Evolutionary conservation across 176 grass and related monocot species (phyloP).

Genomic region (Aegilops longissima): DNA sequence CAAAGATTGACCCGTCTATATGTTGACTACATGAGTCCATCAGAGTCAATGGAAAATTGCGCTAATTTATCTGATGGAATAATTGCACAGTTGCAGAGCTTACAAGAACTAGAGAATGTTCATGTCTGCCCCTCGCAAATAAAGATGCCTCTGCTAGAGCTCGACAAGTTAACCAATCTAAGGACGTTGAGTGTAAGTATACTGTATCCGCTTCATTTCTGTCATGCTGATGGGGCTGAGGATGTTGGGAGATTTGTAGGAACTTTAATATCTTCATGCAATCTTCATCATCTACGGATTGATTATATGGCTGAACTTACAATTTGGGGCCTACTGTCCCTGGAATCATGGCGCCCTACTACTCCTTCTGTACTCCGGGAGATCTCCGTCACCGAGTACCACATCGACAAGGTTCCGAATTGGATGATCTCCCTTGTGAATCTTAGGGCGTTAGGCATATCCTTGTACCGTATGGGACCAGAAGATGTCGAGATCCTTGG

Average conservation of each 20-base stretch:
- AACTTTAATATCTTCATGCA: neutral
- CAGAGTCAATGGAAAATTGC: no score
- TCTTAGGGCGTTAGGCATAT: no score
- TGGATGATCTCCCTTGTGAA: constrained; percentile 7
- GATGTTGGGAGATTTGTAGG: neutral
- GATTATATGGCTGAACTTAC: no score
- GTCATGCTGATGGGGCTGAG: neutral
- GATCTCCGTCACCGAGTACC: neutral
- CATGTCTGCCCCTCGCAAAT: no score
- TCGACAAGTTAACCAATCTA: constrained; percentile 10
- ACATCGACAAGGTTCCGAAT: constrained; percentile 1
- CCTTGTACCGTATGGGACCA: neutral
- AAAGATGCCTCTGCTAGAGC: neutral
- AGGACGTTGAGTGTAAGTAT: neutral
- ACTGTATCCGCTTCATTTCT: no score
- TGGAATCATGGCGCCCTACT: neutral
- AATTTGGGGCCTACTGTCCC: neutral
- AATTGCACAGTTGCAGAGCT: neutral
- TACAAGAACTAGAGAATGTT: neutral
- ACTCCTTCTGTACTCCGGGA: neutral
- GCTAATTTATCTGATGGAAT: neutral
- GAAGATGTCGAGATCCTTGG: constrained; percentile 31
- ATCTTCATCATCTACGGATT: neutral
- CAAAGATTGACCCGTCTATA: neutral
- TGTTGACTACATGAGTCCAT: accelerated